phyloP scores from a whole-genome alignment of 305 asterid species.

The Fraxinus sp. region DNA sequence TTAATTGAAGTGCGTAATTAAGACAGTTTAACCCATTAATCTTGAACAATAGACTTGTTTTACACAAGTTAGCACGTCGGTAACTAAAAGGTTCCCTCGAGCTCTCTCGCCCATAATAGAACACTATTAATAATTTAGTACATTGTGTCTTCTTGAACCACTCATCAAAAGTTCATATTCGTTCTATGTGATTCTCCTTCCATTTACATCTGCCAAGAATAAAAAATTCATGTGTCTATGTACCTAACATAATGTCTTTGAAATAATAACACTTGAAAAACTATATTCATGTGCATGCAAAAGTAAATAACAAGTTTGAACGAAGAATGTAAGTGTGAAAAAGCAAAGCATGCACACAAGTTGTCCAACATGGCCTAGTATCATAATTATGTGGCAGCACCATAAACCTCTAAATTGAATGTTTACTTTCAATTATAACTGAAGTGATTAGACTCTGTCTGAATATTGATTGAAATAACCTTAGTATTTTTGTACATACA shows the following conservation, averaged over 20 bases:
- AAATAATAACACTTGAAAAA: neutral
- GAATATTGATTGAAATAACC: neutral
- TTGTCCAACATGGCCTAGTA: neutral
- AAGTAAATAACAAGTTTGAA: neutral
- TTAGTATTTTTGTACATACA: neutral
- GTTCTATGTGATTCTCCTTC: neutral
- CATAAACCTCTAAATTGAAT: neutral
- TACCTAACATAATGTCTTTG: neutral
- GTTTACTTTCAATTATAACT: neutral
- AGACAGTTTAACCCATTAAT: neutral
- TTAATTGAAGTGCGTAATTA: neutral
- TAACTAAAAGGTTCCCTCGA: neutral
- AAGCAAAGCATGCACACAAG: neutral
- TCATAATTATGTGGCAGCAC: neutral
- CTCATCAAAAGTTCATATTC: neutral
- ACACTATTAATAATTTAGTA: neutral
- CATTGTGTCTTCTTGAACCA: neutral
- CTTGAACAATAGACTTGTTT: neutral
- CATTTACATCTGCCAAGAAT: neutral
- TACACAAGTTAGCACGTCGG: neutral
- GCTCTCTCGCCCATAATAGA: neutral
- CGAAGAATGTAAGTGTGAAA: neutral
- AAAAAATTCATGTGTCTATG: neutral
- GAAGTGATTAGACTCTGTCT: neutral
- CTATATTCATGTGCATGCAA: neutral